Evolutionary conservation across 2,329 filamentous ascomycete species (phyloP), one percentile per base, ranked within the genome.

Genomic region (Beauveria rudraprayagi): DNA sequence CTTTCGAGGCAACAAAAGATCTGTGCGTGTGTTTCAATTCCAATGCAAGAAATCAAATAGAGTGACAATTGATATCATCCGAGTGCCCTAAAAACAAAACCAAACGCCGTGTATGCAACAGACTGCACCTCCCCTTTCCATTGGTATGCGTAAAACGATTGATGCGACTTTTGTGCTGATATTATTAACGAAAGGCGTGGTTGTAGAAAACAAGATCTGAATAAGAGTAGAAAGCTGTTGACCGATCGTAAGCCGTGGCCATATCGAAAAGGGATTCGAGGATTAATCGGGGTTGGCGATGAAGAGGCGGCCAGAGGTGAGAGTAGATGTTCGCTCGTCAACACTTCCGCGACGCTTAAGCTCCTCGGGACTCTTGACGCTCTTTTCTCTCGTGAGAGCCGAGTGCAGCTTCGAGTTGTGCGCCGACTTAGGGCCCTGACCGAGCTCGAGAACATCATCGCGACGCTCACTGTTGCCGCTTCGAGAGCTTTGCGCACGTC

Each of bases 251-350:
- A 43, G 11, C 10, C 28, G 10, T 16, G 44, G 11, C 24, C n/a
- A 11, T 16, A 24, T 19, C 14, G 28, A 22, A n/a, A 47, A 40
- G 14, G 22, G n/a, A n/a, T 11, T 34, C 2, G 14, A 16, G 7
- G n/a, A 63, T 78, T 75, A 83, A 73, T 94, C 91, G 19, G 91
- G 91, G 73, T 95, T 95, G 67, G 91, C 91, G 70, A 95, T 92
- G 73, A 90, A 94, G 62, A 95, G 80, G 64, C 90, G 83, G 54
- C 86, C 86, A 30, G 84, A 81, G 22, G 83, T 85, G 71, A 94
- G 87, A 1, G 89, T 92, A 74, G 85, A 87, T 5, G 88, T 89
- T 69, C 89, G 81, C 73, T 94, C 91, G 70, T 94, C 91, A 54
- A 95, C 90, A 70, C 90, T 94, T 61, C 91, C 91, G 69, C 89